Conservation (phyloP, 208 protist species). For the Acanthamoeba rhysodes region DNA sequence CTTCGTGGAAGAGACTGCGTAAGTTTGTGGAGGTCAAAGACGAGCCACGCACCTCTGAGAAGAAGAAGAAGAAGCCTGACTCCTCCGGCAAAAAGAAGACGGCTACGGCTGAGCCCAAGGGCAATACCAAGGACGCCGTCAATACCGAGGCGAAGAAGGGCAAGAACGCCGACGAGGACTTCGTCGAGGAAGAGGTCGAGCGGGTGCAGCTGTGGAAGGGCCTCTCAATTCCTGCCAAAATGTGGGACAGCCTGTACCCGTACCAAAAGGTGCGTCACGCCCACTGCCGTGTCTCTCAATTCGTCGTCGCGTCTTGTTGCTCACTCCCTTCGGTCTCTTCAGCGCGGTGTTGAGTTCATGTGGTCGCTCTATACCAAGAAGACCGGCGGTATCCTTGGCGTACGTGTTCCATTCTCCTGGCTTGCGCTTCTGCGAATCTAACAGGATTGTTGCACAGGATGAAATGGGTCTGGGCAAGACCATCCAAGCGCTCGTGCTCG, state of each 20-base stretch:
- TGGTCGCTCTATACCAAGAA: conserved; percentile 73
- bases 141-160: not conserved
- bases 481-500: conserved; percentile 55
- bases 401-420: not conserved
- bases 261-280: conserved; percentile 25
- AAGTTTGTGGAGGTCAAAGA: not conserved
- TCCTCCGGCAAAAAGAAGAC: not conserved
- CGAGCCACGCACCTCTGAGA: not conserved
- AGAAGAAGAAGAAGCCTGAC: not conserved
- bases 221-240: conserved; percentile 57
- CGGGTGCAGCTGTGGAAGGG: conserved; percentile 66
- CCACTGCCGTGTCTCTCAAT: not conserved
- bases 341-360: conserved; percentile 63
- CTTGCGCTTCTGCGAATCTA: not conserved
- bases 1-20: not conserved
- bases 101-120: not conserved
- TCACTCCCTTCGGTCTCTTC: not conserved
- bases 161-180: not conserved
- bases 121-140: not conserved
- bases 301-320: not conserved
- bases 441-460: not conserved
- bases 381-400: conserved; percentile 73
- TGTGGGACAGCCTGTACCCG: conserved; percentile 48
- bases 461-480: conserved; percentile 76
- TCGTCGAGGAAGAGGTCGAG: conserved; percentile 22